phyloP scores from a whole-genome alignment of 805 yeast species.

The Candida xiaguanensis region DNA sequence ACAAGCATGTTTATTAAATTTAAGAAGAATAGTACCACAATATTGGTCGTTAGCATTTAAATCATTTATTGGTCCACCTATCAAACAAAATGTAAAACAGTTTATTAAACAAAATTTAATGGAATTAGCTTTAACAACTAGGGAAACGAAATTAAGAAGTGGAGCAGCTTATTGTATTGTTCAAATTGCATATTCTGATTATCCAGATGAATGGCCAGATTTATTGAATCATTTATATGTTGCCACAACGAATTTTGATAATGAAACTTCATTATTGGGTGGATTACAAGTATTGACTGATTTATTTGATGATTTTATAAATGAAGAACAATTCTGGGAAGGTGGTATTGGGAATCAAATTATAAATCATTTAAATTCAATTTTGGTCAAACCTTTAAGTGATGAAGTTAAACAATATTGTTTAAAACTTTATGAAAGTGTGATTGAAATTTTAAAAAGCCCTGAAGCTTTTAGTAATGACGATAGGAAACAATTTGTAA shows the following conservation, averaged over 20 bases:
- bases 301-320: conserved; percentile 77
- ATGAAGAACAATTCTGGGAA: conserved; percentile 83
- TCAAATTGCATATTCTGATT: conserved; percentile 84
- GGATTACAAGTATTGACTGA: conserved; percentile 65
- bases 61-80: conserved; percentile 65
- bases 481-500: conserved; percentile 33
- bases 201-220: conserved; percentile 94
- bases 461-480: conserved; percentile 43
- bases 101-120: conserved; percentile 50
- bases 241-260: conserved; percentile 27
- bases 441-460: conserved; percentile 50
- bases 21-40: conserved; percentile 64
- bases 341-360: conserved; percentile 62
- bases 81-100: conserved; percentile 50
- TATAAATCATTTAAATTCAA: conserved; percentile 44
- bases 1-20: conserved; percentile 63
- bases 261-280: conserved; percentile 42
- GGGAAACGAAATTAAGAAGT: conserved; percentile 57
- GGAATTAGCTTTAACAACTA: conserved; percentile 36
- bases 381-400: conserved; percentile 30
- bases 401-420: conserved; percentile 36
- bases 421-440: conserved; percentile 49
- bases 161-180: conserved; percentile 73
- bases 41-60: conserved; percentile 85
- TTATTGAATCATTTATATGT: conserved; percentile 49